Evolutionary conservation across 176 grass and related monocot genomes (phyloP).

Genomic region (Triticum aestivum): IWGSC_CS_RefSeq_v2.1 NC_057797.1:290864122-290864621

Average conservation of each 20-base stretch:
- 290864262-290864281: conserved; percentile 24
- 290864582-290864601: conserved; percentile 30
- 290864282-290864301: conserved; percentile 1
- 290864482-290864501: conserved; percentile 96
- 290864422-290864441: conserved; percentile 93
- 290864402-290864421: conserved; percentile 92
- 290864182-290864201: conserved; percentile 31
- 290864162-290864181: conserved; percentile 9
- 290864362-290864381: conserved; percentile 45
- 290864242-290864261: background rate
- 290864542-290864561: conserved; percentile 22
- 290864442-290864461: conserved; percentile 91
- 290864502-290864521: conserved; percentile 70
- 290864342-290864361: conserved; percentile 19
- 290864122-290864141: background rate
- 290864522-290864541: conserved; percentile 57
- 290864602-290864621: conserved; percentile 85
- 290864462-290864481: conserved; percentile 88
- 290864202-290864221: background rate
- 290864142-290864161: background rate
- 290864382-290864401: conserved; percentile 98
- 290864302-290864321: conserved; percentile 18
- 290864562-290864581: background rate
- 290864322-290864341: conserved; percentile 3
- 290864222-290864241: conserved; percentile 17